phyloP scores from a whole-genome alignment of 2,329 filamentous ascomycete species.

The Alternaria infectoria region DNA sequence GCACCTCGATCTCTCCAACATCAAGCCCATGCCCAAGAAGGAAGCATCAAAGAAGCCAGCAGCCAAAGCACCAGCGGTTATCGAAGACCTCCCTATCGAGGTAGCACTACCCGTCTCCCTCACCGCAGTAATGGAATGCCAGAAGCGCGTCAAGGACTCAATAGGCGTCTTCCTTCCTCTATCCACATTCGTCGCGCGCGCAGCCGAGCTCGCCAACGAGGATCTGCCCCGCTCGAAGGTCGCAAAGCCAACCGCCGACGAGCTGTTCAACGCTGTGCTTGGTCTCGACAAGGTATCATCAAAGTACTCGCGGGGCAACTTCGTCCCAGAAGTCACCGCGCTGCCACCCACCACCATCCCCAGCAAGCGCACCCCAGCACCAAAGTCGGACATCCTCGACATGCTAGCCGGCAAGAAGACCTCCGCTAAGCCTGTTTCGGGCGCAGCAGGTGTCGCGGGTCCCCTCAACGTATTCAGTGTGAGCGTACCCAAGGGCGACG shows the following conservation, averaged over 20 bases:
- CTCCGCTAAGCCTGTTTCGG: constrained; percentile 30
- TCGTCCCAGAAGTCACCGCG: constrained; percentile 71
- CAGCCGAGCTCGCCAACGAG: constrained; percentile 86
- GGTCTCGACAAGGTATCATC: constrained; percentile 65
- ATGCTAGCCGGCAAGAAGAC: constrained; percentile 61
- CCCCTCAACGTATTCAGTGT: constrained; percentile 82
- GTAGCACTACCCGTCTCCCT: constrained; percentile 80
- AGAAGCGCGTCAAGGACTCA: constrained; percentile 77
- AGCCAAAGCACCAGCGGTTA: constrained; percentile 47
- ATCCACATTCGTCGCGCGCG: constrained; percentile 84
- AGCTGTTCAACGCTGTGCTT: constrained; percentile 88
- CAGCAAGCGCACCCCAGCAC: constrained; percentile 42
- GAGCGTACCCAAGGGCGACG: constrained; percentile 78
- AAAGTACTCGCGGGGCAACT: constrained; percentile 65
- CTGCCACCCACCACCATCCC: constrained; percentile 37
- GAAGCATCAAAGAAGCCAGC: constrained; percentile 56
- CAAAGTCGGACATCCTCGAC: constrained; percentile 80
- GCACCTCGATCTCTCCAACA: constrained; percentile 93
- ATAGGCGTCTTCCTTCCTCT: constrained; percentile 83
- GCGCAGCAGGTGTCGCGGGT: constrained; percentile 41
- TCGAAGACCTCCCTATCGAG: constrained; percentile 59
- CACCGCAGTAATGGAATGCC: constrained; percentile 76
- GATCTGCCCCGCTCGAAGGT: constrained; percentile 73
- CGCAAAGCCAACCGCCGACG: constrained; percentile 72
- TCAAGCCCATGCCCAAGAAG: constrained; percentile 72